These are phyloP conservation scores for Populus tremula DNA, from an alignment of 345 rosid genomes.

Conservation along the genomic window DNA sequence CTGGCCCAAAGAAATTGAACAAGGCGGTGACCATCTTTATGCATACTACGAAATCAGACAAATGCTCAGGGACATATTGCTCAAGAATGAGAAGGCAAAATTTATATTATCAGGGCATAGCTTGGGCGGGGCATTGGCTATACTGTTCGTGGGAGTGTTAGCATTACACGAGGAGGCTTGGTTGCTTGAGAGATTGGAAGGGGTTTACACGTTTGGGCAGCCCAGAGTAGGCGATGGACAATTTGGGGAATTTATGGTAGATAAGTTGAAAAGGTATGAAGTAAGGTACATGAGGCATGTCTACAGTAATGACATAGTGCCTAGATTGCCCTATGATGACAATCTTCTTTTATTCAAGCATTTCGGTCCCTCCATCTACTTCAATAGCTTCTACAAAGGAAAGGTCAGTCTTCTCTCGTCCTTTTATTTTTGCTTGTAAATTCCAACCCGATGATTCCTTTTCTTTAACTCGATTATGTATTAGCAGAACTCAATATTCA, in stretches of 20 bases:
- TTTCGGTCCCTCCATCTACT: slow-evolving; percentile 16
- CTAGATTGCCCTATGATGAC: slow-evolving; percentile 24
- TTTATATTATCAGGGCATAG: slow-evolving; percentile 24
- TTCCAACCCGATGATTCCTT: not conserved
- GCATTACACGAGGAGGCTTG: slow-evolving; percentile 6
- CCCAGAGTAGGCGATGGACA: slow-evolving; percentile 21
- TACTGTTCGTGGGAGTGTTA: slow-evolving; percentile 13
- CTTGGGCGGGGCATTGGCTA: slow-evolving; percentile 27
- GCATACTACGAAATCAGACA: slow-evolving; percentile 21
- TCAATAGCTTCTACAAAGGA: slow-evolving; percentile 10
- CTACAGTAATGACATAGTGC: slow-evolving; percentile 21
- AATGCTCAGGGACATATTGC: slow-evolving; percentile 2
- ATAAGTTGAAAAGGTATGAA: not conserved
- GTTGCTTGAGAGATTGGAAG: slow-evolving; percentile 23
- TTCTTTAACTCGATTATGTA: not conserved
- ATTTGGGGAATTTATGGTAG: slow-evolving; percentile 15
- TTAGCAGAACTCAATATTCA: too few species aligned
- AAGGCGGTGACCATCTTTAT: not conserved
- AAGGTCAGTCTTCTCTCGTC: slow-evolving; percentile 28
- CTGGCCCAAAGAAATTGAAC: slow-evolving; percentile 4
- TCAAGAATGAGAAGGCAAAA: slow-evolving; percentile 12
- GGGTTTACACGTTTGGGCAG: slow-evolving; percentile 26
- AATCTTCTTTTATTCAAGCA: slow-evolving; percentile 11
- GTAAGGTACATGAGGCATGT: slow-evolving; percentile 18
- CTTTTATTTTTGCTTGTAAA: too few species aligned